Percentiles rank a stretch among this genome's conserved stretches.
These are phyloP conservation scores for Brassica cretica DNA, from an alignment of 345 rosid species.

Conservation along the genomic window DNA sequence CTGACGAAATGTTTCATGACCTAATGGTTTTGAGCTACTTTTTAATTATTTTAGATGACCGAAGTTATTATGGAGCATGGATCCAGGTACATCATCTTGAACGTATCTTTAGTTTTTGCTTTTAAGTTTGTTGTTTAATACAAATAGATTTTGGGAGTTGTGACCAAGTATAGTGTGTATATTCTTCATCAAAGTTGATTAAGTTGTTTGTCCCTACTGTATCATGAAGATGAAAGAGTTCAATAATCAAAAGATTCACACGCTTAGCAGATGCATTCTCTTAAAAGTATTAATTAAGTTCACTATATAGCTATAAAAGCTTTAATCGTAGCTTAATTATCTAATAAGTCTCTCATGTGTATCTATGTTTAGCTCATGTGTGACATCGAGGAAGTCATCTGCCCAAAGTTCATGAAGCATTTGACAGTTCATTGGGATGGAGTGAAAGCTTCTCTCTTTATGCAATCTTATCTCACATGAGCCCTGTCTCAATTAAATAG, in stretches of 20 bases:
- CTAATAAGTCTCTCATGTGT: no score
- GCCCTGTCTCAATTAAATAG: no score
- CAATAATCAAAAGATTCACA: no score
- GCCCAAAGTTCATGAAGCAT: no score
- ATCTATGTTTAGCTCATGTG: no score
- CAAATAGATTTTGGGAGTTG: background rate
- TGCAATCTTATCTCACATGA: no score
- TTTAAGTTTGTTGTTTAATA: background rate
- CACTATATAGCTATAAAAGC: background rate
- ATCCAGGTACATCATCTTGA: conserved; percentile 34
- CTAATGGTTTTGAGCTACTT: conserved; percentile 10
- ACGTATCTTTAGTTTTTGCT: conserved; percentile 13
- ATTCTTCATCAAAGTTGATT: background rate
- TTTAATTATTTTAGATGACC: conserved; percentile 2
- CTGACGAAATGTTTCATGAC: background rate
- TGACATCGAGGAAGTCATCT: no score
- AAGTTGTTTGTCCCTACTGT: no score
- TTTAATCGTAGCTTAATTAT: background rate
- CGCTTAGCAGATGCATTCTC: background rate
- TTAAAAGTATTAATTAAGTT: no score
- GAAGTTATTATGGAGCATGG: conserved; percentile 31
- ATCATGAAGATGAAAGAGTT: no score
- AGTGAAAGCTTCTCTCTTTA: no score
- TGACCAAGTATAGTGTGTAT: background rate
- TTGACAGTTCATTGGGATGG: no score